Evolutionary conservation across 306 rosid genomes (phyloP).

Genomic region (Prunus davidiana): DNA sequence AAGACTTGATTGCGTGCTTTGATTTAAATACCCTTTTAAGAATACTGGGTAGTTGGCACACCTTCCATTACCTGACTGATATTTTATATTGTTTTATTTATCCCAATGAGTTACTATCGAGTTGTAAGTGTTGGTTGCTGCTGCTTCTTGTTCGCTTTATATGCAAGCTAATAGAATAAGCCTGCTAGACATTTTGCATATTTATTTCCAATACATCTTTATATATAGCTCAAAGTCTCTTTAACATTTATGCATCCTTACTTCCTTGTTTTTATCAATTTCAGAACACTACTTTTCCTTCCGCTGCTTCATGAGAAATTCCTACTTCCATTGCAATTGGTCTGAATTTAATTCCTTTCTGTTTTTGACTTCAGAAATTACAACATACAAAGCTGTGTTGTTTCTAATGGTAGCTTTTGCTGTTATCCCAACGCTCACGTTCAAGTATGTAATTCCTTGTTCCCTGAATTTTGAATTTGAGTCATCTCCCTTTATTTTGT

Average conservation of each 20-base stretch:
- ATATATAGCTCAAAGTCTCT: neutral
- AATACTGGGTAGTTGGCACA: neutral
- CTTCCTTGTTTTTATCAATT: neutral
- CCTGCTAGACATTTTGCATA: neutral
- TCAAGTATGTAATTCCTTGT: constrained; percentile 55
- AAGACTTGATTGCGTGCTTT: neutral
- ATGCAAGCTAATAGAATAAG: no score
- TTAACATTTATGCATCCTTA: neutral
- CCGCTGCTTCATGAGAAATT: neutral
- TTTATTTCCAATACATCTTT: neutral
- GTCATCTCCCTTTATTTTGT: neutral
- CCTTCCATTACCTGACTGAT: neutral
- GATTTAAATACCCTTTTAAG: neutral
- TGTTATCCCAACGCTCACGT: constrained; percentile 68
- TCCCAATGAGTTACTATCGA: no score
- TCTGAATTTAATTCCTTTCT: neutral
- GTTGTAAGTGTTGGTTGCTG: neutral
- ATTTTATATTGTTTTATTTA: no score
- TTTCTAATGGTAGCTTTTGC: constrained; percentile 67
- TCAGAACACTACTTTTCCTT: neutral
- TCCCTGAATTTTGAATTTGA: constrained; percentile 10
- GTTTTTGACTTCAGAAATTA: constrained; percentile 50
- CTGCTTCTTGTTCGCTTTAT: neutral
- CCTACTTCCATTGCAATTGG: neutral
- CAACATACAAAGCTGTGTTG: constrained; percentile 45